Evolutionary conservation across 225 moss, liverwort and hornwort species (phyloP).

Genomic region (Physcomitrellopsis africana): DNA sequence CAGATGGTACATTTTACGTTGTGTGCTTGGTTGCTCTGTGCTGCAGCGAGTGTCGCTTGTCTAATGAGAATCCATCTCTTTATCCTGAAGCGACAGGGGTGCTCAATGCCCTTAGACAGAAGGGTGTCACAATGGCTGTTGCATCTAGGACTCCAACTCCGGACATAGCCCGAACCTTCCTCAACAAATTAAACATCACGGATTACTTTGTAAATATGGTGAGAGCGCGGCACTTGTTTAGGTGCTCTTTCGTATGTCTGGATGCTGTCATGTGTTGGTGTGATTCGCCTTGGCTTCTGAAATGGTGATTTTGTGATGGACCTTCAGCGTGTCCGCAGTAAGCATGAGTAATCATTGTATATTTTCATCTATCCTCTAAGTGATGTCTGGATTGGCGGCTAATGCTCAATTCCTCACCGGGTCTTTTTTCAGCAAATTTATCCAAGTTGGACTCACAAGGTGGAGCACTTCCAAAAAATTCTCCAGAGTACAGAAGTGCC

Average conservation of each 20-base stretch:
- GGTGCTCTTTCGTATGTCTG: neutral
- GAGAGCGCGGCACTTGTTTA: constrained; percentile 24
- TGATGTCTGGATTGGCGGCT: constrained; percentile 1
- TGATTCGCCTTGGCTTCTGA: neutral
- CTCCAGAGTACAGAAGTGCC: constrained; percentile 72
- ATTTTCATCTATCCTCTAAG: neutral
- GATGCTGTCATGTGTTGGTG: neutral
- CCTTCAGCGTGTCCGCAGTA: neutral
- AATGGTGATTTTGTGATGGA: neutral
- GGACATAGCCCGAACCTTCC: constrained; percentile 70
- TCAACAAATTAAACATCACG: constrained; percentile 67
- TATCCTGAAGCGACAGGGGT: constrained; percentile 80
- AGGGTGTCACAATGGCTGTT: constrained; percentile 86
- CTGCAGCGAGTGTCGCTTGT: constrained; percentile 75
- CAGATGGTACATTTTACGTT: constrained; percentile 5
- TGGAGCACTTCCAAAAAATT: constrained; percentile 87
- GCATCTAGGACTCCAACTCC: constrained; percentile 86
- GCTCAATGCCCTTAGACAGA: constrained; percentile 72
- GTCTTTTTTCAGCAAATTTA: constrained; percentile 72
- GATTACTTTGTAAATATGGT: constrained; percentile 73
- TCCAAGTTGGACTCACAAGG: constrained; percentile 86
- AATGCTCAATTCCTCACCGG: neutral
- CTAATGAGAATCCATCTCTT: constrained; percentile 71
- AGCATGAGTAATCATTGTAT: neutral
- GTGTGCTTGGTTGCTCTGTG: neutral